Percentiles rank a stretch among this genome's conserved stretches.
Evolutionary conservation across 257 asterid species (phyloP).

Genomic region (Solanum lycopersicoides): DNA sequence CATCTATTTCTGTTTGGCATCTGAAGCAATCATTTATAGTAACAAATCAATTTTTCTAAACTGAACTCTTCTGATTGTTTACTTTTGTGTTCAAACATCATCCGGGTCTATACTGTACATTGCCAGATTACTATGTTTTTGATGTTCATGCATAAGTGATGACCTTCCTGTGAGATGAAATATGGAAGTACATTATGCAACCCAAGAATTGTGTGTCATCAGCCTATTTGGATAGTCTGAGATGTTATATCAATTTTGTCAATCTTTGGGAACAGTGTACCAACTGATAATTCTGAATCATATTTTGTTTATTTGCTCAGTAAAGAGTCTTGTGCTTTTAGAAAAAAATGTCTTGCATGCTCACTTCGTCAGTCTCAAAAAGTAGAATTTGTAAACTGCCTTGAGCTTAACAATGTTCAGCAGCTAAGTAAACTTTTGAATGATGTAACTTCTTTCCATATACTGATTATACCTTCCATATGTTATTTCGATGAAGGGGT

Average conservation of each 20-base stretch:
- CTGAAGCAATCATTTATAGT: neutral
- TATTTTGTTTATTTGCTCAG: neutral
- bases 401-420: neutral
- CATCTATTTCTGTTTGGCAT: neutral
- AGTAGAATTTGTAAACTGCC: neutral
- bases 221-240: neutral
- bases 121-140: neutral
- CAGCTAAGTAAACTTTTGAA: neutral
- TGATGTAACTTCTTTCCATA: neutral
- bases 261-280: neutral
- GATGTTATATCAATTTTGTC: neutral
- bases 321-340: neutral
- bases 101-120: neutral
- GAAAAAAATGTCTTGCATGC: neutral
- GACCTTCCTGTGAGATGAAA: neutral
- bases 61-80: neutral
- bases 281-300: neutral
- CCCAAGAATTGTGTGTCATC: neutral
- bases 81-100: neutral
- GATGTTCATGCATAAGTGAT: neutral
- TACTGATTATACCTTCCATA: neutral
- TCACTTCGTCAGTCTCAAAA: neutral
- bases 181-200: neutral
- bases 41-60: neutral
- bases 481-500: neutral